phyloP scores from a whole-genome alignment of 2,329 filamentous ascomycete genomes.

The Apiospora phragmitis region DNA sequence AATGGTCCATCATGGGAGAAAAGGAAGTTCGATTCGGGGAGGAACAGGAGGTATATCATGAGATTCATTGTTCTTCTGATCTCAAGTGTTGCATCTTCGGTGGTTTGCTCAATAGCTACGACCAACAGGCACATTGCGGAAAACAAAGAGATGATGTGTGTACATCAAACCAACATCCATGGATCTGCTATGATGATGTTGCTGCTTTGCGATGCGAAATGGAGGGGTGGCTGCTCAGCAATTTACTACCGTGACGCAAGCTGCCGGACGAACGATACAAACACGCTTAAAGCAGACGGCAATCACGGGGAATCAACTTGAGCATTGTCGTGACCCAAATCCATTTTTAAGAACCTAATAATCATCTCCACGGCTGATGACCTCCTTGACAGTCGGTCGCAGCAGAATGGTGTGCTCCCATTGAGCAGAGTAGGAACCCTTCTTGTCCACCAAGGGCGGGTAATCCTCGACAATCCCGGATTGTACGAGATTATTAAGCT shows the following conservation, averaged over 20 bases:
- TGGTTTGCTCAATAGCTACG: neutral
- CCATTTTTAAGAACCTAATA: slow-evolving; percentile 52
- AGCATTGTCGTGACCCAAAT: neutral
- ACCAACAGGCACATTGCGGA: neutral
- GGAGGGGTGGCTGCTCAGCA: too few species aligned
- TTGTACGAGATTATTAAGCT: slow-evolving; percentile 84
- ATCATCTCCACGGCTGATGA: slow-evolving; percentile 83
- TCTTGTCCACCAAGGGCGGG: slow-evolving; percentile 85
- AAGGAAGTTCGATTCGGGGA: too few species aligned
- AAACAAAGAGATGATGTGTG: neutral
- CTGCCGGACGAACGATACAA: too few species aligned
- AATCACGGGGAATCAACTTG: neutral
- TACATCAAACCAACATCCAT: neutral
- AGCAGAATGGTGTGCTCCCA: slow-evolving; percentile 87
- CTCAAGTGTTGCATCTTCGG: neutral
- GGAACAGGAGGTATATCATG: neutral
- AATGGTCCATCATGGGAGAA: too few species aligned
- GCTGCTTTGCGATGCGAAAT: neutral
- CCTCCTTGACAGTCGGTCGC: slow-evolving; percentile 79
- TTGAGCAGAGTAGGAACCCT: slow-evolving; percentile 92
- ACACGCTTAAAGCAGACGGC: neutral
- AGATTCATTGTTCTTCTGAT: neutral
- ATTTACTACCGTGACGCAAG: neutral
- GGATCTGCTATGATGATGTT: neutral
- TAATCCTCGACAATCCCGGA: slow-evolving; percentile 88